Conservation (phyloP, 2,329 filamentous ascomycete genomes). For the Aureobasidium sp. region DNA sequence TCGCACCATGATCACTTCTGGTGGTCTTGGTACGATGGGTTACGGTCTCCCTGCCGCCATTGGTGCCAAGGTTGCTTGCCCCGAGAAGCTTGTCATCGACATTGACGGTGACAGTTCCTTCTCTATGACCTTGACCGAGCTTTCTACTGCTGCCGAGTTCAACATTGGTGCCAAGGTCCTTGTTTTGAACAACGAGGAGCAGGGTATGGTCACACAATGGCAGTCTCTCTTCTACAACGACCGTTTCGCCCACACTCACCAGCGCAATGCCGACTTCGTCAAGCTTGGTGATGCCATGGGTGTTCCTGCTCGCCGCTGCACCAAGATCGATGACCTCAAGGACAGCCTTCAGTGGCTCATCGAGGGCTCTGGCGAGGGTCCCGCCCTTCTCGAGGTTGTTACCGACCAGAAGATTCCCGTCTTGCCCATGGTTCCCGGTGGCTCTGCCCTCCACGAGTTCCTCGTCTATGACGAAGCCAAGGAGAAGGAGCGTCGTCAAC, state of each 20-base stretch:
- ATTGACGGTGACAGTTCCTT: conserved; percentile 99
- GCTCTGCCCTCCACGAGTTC: conserved; percentile 85
- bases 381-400: conserved; percentile 83
- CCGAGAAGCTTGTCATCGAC: conserved; percentile 81
- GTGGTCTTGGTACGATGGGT: conserved; percentile 93
- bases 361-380: conserved; percentile 65
- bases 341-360: conserved; percentile 83
- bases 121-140: conserved; percentile 95
- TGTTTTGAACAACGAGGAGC: conserved; percentile 92
- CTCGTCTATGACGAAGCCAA: conserved; percentile 67
- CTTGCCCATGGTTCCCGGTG: conserved; percentile 93
- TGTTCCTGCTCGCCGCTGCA: conserved; percentile 64
- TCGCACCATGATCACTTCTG: conserved; percentile 91
- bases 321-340: conserved; percentile 68
- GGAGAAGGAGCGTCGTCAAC: conserved; percentile 33
- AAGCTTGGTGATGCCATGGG: conserved; percentile 90
- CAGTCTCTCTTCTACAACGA: conserved; percentile 97
- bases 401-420: conserved; percentile 88
- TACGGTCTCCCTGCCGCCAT: conserved; percentile 92
- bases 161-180: conserved; percentile 95
- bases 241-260: conserved; percentile 85
- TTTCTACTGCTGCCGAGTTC: conserved; percentile 89
- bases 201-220: conserved; percentile 99
- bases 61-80: conserved; percentile 80
- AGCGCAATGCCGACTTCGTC: conserved; percentile 92